Evolutionary conservation across 2,329 filamentous ascomycete species (phyloP), one percentile per base, ranked within the genome.

Genomic region (Ophiostoma quercus): DNA sequence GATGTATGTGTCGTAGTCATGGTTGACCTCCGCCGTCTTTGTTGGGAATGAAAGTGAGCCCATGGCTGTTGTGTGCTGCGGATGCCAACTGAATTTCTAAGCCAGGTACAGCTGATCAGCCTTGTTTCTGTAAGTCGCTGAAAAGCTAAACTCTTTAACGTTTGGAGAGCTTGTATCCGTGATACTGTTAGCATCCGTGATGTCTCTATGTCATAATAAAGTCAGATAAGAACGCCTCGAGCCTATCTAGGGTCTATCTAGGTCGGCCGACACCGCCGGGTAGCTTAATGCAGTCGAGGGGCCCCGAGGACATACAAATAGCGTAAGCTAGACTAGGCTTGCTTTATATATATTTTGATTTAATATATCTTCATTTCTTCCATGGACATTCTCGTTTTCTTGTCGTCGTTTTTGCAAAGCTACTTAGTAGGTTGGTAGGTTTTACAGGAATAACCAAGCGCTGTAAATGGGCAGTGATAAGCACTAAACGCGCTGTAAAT

Each of bases 1-100:
- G 12, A 12, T 25, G 51, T 57, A 57, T 11, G n/a, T 57, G n/a
- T 57, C 51, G 51, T 57, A 57, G 51, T 57, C 51, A 57, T 57
- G 22, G 22, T 57, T 57, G 51, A 25, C 51, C n/a, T 57, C n/a
- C n/a, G 51, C 51, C n/a, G 51, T 57, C 51, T 57, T 57, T n/a
- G 51, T 54, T 2, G n/a, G 51, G n/a, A 57, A 57, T 11, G 51
- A 25, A 19, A 47, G 43, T 47, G 43, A 47, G 16, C 43, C 43
- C 43, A n/a, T 47, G 9, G n/a, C 51, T 22, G 51, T 54, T 22
- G 47, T 47, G 11, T 54, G 47, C 19, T 22, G 47, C 12, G 3
- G 12, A 54, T 54, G 5, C n/a, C 2, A 22, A 4, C 22, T n/a
- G 19, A 43, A 43, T 14, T 11, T 43, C 16, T 16, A 5, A 19